Base-by-base conservation (phyloP, 2,329 filamentous ascomycete genomes). In the Fusarium sp. region DNA sequence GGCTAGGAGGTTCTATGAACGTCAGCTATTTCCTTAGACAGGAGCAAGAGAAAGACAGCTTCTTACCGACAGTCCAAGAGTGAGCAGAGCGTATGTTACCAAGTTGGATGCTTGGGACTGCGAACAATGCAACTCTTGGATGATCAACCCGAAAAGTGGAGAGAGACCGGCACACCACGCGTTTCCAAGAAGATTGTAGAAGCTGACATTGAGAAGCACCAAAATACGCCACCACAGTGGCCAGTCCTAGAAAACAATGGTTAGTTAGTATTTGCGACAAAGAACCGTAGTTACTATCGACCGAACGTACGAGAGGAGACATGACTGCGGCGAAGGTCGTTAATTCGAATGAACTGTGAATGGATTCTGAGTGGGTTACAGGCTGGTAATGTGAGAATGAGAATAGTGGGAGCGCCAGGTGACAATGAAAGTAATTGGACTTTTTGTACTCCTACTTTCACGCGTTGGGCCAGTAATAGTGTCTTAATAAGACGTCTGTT, bases 101-200 rank as follows among this genome's bases (percentile, higher is more conserved):
- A 62, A 41, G 14, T 41, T 26, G 0, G 56, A 62, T 7, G 59
- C 59, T 10, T 62, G 45, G 3, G 12, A 7, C 10, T 62, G 25
- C 9, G 59, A 45, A 4, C 56, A 62, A 10, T 61, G 45, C 1
- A 61, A 21, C 5, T 62, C 59, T 39, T 53, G 59, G 3, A 62
- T 62, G 14, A 62, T 53, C 2, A 62, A 28, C 1, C 59, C 56
- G 21, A 62, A 62, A 6, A 53, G 23, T 4, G 59, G 45, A 9
- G 59, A 62, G 26, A 62, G 56, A 6, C 59, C 59, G 31, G 59
- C 30, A n/a, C 30, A 39, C 56, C 59, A 61, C 10, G 59, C 56
- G 26, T 62, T 62, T 3, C 59, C 59, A 1, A 62, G 25, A 0
- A 61, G 39, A 3, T 61, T 61, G 30, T 62, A 62, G 2, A 62